phyloP scores from a whole-genome alignment of 768 basidiomycete species.

The Mycena olivaceomarginata region DNA sequence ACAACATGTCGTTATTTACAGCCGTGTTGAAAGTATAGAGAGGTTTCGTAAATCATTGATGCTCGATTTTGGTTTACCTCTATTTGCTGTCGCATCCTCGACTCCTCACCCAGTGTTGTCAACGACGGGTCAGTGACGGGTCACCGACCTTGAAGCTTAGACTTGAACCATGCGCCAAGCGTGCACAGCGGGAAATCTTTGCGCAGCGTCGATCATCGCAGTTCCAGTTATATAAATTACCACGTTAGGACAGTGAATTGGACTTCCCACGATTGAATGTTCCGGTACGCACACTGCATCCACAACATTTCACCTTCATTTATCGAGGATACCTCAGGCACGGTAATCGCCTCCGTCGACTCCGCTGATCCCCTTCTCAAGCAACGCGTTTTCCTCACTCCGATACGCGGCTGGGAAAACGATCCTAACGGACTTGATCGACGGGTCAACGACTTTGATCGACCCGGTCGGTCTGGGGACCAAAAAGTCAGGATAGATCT shows the following conservation, averaged over 20 bases:
- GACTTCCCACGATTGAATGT: background rate
- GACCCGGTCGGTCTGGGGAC: no score
- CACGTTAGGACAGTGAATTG: background rate
- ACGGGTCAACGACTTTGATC: no score
- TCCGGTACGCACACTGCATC: conserved; percentile 66
- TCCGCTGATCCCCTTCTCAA: conserved; percentile 73
- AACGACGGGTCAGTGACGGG: no score
- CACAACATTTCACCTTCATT: background rate
- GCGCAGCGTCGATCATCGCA: background rate
- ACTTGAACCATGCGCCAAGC: background rate
- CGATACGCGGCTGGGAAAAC: conserved; percentile 85
- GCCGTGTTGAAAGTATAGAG: no score
- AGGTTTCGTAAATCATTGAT: no score
- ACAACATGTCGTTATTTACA: no score
- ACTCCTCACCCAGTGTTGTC: no score
- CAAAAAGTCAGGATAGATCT: no score
- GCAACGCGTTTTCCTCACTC: conserved; percentile 84
- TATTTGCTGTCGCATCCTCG: no score
- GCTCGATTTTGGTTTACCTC: no score
- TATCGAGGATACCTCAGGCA: conserved; percentile 63
- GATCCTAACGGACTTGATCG: conserved; percentile 78
- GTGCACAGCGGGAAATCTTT: background rate
- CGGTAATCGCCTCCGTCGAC: conserved; percentile 75
- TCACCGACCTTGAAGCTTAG: background rate
- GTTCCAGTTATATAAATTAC: no score